Conservation (phyloP, 306 rosid species). For the Lablab purpureus region DNA sequence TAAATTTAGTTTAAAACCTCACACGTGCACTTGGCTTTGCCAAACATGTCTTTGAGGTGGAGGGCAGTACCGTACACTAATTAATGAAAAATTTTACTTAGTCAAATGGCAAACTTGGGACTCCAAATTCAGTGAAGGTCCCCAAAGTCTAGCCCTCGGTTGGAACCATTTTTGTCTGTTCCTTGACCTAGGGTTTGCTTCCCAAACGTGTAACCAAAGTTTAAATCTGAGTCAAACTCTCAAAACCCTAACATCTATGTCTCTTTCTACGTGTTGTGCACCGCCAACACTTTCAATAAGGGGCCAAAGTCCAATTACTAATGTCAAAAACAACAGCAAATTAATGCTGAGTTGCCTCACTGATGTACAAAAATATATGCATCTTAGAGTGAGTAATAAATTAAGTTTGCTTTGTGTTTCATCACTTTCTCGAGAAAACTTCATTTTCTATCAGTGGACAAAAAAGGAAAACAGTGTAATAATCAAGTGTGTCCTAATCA, state of each 20-base stretch:
- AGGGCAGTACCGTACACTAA: conserved; percentile 57
- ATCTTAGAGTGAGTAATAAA: conserved; percentile 38
- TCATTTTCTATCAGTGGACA: background rate
- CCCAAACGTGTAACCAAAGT: conserved; percentile 77
- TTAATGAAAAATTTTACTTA: conserved; percentile 49
- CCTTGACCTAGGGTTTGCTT: conserved; percentile 75
- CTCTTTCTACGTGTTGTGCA: conserved; percentile 66
- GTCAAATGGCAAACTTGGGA: conserved; percentile 78
- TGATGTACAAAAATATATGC: conserved; percentile 43
- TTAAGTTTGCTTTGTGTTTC: conserved; percentile 39
- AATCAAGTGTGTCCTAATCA: background rate
- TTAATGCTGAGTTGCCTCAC: conserved; percentile 47
- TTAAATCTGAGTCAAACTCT: conserved; percentile 60
- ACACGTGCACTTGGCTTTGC: conserved; percentile 46
- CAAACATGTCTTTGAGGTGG: conserved; percentile 54
- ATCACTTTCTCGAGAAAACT: conserved; percentile 26
- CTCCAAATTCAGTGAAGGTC: conserved; percentile 78
- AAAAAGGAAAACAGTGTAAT: background rate
- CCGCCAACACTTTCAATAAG: conserved; percentile 49
- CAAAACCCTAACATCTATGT: conserved; percentile 61
- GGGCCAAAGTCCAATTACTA: conserved; percentile 35
- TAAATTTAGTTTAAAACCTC: conserved; percentile 12
- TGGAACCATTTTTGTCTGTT: conserved; percentile 77
- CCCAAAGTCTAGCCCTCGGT: conserved; percentile 83
- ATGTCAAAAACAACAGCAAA: conserved; percentile 14